Base-by-base conservation (phyloP, 441 rosid species). In the Adansonia gregorii region DNA sequence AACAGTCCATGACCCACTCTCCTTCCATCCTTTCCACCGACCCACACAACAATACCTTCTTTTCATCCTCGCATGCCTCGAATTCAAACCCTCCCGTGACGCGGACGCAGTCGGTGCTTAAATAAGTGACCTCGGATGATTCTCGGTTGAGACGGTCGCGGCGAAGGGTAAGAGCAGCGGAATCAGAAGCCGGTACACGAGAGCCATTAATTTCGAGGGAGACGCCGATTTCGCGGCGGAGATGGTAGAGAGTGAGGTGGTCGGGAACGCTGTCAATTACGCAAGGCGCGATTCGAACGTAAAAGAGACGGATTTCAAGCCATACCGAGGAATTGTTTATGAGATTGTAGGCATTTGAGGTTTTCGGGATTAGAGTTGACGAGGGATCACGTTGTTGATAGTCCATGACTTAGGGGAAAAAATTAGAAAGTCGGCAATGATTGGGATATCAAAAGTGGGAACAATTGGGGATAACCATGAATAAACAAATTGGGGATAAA, bases 161-260 rank as follows among this genome's bases (percentile, higher is more conserved):
- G 12, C 96, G 92, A 45, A 95, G 95, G 71, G 81, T 76, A 8
- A 92, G 71, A 12, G 93, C 85, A 1, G 93, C 91, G 12, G 88
- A 82, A 49, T 87, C 87, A 2, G 89, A 80, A 0, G 94, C 85
- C 2, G 99, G 97, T 69, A 94, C 86, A 19, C 85, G 88, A 2
- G 86, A 78, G 58, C 97, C 97, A 79, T 94, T 90, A 79, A 95
- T 91, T 83, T 92, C 97, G 35, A 95, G 89, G 20, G 94, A 91
- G 27, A 88, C 88, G 45, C 92, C 94, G 75, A 88, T 85, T 69
- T 89, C 92, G 45, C 89, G 94, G 67, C 89, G 94, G 76, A 88
- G 85, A 67, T 94, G 93, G 69, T 87, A 88, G 73, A 93, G 95
- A 17, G 81, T 92, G 48, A 95, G 93, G 76, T 70, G 89, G 39